Base-by-base conservation (phyloP, 2,329 filamentous ascomycete genomes). In the Coleophoma crateriformis region DNA sequence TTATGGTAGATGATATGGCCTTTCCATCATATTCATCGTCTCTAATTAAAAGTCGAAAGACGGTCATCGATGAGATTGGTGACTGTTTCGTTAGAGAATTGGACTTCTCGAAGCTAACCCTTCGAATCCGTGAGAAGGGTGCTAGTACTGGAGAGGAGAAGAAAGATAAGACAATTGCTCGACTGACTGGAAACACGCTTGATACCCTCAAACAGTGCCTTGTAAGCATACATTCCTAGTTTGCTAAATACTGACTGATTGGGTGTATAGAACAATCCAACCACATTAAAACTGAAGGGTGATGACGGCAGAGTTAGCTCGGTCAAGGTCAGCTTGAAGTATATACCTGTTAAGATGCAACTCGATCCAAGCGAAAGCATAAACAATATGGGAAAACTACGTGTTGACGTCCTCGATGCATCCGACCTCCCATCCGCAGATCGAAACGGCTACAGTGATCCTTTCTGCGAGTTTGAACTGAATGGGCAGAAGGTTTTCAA, bases 301-400 rank as follows among this genome's bases (percentile, higher is more conserved):
- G 83, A 87, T 15, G 80, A 92, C 39, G 91, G 90, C 46, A 78
- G 79, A 51, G 69, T 84, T 22, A 90, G 82, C 72, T 91, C 84
- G 63, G 78, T 99, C 64, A 95, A 86, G 58, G 87, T 99, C 64
- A 95, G 88, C 71, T 79, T 96, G 63, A 95, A 95, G 69, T 99
- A 96, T 66, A 84, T 99, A 20, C 94, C 94, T 0, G 84, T 97
- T 53, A 84, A 88, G 72, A 99, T 99, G 94, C 76, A 84, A 50
- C 85, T 99, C 45, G 90, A 99, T 62, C 88, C 94, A 0, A 90
- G 85, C 61, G 94, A 99, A 70, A 96, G 90, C 63, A 96, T 99
- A 76, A 97, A 96, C 80, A 99, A 99, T 70, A 95, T 96, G 82
- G 94, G 94, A 52, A 91, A 84, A 51, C 83, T 99, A 19, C 88